These are phyloP conservation scores for Erythrobasidium hasegawianum DNA, from an alignment of 1,284 basidiomycete genomes.

Conservation along the genomic window DNA sequence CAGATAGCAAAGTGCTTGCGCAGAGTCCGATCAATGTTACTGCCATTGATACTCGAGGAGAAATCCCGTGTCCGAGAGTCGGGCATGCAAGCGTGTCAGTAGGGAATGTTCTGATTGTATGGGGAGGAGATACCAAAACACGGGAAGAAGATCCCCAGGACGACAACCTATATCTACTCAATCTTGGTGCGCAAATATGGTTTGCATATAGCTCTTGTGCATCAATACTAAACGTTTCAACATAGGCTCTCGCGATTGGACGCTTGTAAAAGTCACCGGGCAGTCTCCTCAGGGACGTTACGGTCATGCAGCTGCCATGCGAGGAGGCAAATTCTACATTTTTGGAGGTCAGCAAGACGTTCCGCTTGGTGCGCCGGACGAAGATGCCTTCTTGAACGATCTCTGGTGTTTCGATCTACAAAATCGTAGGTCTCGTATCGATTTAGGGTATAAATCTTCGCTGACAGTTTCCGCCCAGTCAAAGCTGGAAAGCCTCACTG, in stretches of 20 bases:
- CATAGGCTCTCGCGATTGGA: conserved; percentile 87
- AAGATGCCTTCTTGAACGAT: conserved; percentile 79
- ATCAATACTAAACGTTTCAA: conserved; percentile 10
- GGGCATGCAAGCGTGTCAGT: conserved; percentile 95
- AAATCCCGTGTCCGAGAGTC: conserved; percentile 82
- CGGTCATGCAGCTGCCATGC: conserved; percentile 92
- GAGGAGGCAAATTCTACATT: conserved; percentile 84
- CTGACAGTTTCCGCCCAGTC: conserved; percentile 52
- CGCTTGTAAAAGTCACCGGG: conserved; percentile 71
- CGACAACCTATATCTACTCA: conserved; percentile 90
- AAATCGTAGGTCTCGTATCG: conserved; percentile 62
- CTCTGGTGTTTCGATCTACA: conserved; percentile 96
- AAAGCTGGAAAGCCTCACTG: conserved; percentile 48
- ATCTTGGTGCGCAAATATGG: conserved; percentile 61
- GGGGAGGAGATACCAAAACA: conserved; percentile 92
- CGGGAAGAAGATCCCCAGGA: conserved; percentile 68
- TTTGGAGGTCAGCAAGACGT: conserved; percentile 94
- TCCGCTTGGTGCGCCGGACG: conserved; percentile 53
- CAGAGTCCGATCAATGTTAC: conserved; percentile 42
- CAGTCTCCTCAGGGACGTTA: conserved; percentile 78
- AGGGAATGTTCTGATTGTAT: conserved; percentile 91
- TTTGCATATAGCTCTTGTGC: background rate
- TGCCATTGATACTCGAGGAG: conserved; percentile 71
- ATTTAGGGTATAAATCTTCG: background rate
- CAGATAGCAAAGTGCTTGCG: conserved; percentile 11